Evolutionary conservation across 805 yeast species (phyloP), one percentile per base, ranked within the genome.

Genomic region (Candida oleophila): DNA sequence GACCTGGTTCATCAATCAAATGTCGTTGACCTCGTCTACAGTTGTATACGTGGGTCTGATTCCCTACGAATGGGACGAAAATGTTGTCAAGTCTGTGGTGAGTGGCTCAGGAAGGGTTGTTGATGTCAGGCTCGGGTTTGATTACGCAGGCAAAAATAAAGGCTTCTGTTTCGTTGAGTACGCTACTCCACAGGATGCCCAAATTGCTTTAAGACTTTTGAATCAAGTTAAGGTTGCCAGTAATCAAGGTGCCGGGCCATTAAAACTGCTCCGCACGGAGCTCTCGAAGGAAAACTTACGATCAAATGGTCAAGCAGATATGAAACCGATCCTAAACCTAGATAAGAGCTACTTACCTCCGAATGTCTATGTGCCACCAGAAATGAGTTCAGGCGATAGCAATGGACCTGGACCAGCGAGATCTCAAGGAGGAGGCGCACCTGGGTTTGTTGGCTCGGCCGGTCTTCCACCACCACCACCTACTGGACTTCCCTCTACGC

Each of bases 71-170:
- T 87, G 94, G 94, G 82, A 75, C 50, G 83, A 78, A 46, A 79
- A 78, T 43, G 78, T 76, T 14, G 69, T 86, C 32, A 78, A 81
- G 44, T 78, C 75, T 5, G 73, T 86, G 9, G 83, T 85, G 20
- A 82, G 87, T 45, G 91, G 91, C 1, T 74, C 87, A 8, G 94
- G 94, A 1, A 77, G 79, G 2, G 79, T 87, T 21, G 81, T 82
- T 14, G 88, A 83, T 51, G 84, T 85, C 7, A 74, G 88, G 53
- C 62, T 84, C 64, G 74, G 84, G 66, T 74, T 71, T 73, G 81
- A 81, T 58, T 71, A 73, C 57, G 77, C 76, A 9, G 81, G 83
- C 9, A 77, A 78, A 50, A 79, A 81, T 55, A 83, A 82, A 57
- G 87, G 87, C n/a, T 83, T 76, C 54, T 79, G 85, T 48, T 83